Evolutionary conservation across 352 stramenopile genomes (phyloP).

Genomic region (Pythium dissimile): DNA sequence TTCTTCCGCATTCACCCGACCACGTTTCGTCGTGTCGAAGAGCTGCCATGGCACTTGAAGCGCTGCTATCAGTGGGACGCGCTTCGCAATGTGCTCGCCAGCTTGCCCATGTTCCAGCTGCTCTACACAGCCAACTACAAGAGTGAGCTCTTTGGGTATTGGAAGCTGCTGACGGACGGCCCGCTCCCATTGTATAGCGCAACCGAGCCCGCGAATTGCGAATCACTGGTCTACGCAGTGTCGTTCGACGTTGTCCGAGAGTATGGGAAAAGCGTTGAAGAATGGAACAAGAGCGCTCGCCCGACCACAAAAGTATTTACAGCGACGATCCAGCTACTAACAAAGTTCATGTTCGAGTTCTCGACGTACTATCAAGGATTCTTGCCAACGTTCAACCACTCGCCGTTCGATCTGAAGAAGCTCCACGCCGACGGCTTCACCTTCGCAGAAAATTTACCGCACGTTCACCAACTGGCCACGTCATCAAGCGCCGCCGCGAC

Average conservation of each 20-base stretch:
- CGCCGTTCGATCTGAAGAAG: constrained; percentile 65
- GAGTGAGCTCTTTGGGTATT: constrained; percentile 90
- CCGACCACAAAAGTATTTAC: constrained; percentile 77
- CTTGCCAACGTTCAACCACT: constrained; percentile 72
- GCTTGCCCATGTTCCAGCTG: constrained; percentile 90
- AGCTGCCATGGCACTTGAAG: constrained; percentile 92
- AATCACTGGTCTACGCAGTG: constrained; percentile 46
- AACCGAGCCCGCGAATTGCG: constrained; percentile 18
- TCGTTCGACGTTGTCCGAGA: constrained; percentile 92
- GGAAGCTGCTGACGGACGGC: constrained; percentile 81
- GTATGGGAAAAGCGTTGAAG: constrained; percentile 86
- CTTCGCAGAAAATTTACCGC: constrained; percentile 60
- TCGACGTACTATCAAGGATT: constrained; percentile 67
- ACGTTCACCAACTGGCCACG: constrained; percentile 29
- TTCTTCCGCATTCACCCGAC: constrained; percentile 82
- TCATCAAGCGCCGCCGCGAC: constrained; percentile 14
- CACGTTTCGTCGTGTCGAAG: constrained; percentile 78
- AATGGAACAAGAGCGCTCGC: constrained; percentile 74
- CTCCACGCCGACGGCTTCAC: constrained; percentile 72
- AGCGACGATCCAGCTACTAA: constrained; percentile 73
- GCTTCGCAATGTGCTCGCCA: constrained; percentile 85
- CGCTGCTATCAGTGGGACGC: constrained; percentile 86
- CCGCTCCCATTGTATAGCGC: constrained; percentile 50
- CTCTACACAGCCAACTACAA: constrained; percentile 90
- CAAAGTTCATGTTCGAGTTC: constrained; percentile 91